These are phyloP conservation scores for Pseudoturritis turrita DNA, from an alignment of 345 rosid genomes.

Conservation along the genomic window DNA sequence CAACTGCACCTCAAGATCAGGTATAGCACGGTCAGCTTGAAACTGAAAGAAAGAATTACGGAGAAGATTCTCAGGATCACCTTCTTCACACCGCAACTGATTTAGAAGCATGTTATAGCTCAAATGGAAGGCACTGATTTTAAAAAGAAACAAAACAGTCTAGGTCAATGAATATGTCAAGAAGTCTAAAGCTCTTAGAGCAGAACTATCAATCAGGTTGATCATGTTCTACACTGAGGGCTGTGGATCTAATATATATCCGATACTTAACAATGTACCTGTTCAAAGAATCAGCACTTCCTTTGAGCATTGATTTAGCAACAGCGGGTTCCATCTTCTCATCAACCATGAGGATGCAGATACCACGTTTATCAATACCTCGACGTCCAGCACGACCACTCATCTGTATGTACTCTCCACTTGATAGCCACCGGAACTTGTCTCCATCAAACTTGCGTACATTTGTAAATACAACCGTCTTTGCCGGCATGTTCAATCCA, in stretches of 20 bases:
- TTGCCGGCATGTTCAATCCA: slow-evolving; percentile 99
- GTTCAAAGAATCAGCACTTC: slow-evolving; percentile 93
- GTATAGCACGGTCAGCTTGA: slow-evolving; percentile 92
- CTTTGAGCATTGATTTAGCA: slow-evolving; percentile 93
- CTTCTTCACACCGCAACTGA: slow-evolving; percentile 93
- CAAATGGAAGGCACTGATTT: slow-evolving; percentile 88
- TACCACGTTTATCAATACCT: slow-evolving; percentile 93
- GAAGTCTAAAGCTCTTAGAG: neutral
- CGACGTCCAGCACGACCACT: slow-evolving; percentile 99
- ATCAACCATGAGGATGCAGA: slow-evolving; percentile 95
- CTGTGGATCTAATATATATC: neutral
- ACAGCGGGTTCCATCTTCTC: slow-evolving; percentile 96
- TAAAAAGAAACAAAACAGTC: slow-evolving; percentile 16
- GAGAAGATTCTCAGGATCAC: slow-evolving; percentile 92
- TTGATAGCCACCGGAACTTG: slow-evolving; percentile 96
- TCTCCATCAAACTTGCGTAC: slow-evolving; percentile 98
- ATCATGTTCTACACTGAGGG: neutral
- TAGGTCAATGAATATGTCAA: slow-evolving; percentile 1
- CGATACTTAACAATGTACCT: slow-evolving; percentile 45
- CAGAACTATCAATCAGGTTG: neutral
- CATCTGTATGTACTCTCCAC: slow-evolving; percentile 99
- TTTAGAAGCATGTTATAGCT: slow-evolving; percentile 98
- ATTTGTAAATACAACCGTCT: slow-evolving; percentile 96
- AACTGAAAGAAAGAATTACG: slow-evolving; percentile 97
- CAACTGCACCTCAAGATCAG: slow-evolving; percentile 72